Conservation (phyloP, 2,329 filamentous ascomycete species). For the Mycosphaerelloides madeirae region DNA sequence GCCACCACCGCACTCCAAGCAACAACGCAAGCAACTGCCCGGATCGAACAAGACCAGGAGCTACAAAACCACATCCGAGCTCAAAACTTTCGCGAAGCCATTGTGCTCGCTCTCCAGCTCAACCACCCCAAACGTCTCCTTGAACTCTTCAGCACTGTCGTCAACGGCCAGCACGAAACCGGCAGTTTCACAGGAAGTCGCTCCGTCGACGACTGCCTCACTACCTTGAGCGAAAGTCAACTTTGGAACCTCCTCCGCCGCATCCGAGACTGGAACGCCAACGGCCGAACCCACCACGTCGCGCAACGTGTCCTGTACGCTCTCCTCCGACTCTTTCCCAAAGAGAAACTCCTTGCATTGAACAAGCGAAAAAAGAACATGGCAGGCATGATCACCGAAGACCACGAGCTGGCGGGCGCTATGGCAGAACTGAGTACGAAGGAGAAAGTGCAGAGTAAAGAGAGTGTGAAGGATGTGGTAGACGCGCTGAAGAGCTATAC, state of each 20-base stretch:
- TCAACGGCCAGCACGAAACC: slow-evolving; percentile 59
- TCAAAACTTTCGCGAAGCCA: slow-evolving; percentile 86
- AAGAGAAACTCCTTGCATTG: slow-evolving; percentile 61
- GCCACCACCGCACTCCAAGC: slow-evolving; percentile 70
- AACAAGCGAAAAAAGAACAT: slow-evolving; percentile 30
- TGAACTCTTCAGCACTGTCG: slow-evolving; percentile 74
- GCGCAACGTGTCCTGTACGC: slow-evolving; percentile 81
- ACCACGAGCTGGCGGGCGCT: slow-evolving; percentile 26
- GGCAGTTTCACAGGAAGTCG: slow-evolving; percentile 60
- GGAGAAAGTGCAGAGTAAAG: slow-evolving; percentile 44
- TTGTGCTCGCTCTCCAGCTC: slow-evolving; percentile 83
- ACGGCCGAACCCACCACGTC: slow-evolving; percentile 77
- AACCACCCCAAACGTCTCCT: slow-evolving; percentile 90
- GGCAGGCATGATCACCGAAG: slow-evolving; percentile 19
- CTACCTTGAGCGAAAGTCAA: slow-evolving; percentile 75
- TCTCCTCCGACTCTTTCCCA: slow-evolving; percentile 75
- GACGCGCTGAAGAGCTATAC: slow-evolving; percentile 87
- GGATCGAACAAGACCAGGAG: slow-evolving; percentile 91
- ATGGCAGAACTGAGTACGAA: slow-evolving; percentile 31
- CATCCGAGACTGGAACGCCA: slow-evolving; percentile 95
- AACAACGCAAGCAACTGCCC: slow-evolving; percentile 66
- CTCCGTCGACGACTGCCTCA: slow-evolving; percentile 76
- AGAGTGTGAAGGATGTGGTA: slow-evolving; percentile 74
- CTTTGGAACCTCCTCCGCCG: slow-evolving; percentile 76
- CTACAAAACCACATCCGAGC: slow-evolving; percentile 87